A percentile compares a stretch with the other conserved stretches of the same genome.
phyloP scores from a whole-genome alignment of 495 filamentous ascomycete genomes.

The Sordaria brevicollis region DNA sequence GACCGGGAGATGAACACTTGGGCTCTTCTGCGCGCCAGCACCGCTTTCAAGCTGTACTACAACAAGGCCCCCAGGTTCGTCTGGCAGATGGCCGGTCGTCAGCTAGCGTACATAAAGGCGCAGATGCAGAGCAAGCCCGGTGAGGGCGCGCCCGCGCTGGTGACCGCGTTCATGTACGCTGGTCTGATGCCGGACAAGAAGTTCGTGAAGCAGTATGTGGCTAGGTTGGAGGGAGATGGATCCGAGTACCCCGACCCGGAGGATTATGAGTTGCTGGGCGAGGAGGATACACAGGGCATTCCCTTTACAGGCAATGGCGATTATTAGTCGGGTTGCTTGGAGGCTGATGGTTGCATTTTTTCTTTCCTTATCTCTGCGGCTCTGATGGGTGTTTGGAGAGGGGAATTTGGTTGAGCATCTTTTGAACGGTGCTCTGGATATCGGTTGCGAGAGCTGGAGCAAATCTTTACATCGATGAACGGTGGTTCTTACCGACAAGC shows the following conservation, averaged over 20 bases:
- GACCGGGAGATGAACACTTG: conserved; percentile 31
- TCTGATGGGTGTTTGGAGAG: not conserved
- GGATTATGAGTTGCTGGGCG: conserved; percentile 2
- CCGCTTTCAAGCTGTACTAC: conserved; percentile 39
- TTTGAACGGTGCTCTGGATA: not conserved
- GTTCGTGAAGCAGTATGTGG: conserved; percentile 23
- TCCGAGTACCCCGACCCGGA: conserved; percentile 11
- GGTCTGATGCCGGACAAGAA: conserved; percentile 28
- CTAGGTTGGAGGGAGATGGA: conserved; percentile 12
- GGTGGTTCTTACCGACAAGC: no score
- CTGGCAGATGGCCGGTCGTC: conserved; percentile 55
- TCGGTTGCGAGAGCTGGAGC: no score
- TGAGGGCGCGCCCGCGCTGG: conserved; percentile 8
- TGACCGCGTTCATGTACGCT: conserved; percentile 37
- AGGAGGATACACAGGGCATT: not conserved
- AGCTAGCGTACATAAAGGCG: conserved; percentile 56
- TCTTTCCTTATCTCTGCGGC: not conserved
- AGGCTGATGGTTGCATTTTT: not conserved
- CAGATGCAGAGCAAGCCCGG: conserved; percentile 5
- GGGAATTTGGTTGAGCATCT: not conserved
- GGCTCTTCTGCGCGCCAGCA: conserved; percentile 53
- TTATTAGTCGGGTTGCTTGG: not conserved
- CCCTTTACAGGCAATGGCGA: not conserved
- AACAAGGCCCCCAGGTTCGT: conserved; percentile 30
- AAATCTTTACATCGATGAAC: no score